Percentiles rank a stretch among this genome's conserved stretches.
These are phyloP conservation scores for Nemania abortiva DNA, from an alignment of 2,329 filamentous ascomycete species.

Conservation along the genomic window DNA sequence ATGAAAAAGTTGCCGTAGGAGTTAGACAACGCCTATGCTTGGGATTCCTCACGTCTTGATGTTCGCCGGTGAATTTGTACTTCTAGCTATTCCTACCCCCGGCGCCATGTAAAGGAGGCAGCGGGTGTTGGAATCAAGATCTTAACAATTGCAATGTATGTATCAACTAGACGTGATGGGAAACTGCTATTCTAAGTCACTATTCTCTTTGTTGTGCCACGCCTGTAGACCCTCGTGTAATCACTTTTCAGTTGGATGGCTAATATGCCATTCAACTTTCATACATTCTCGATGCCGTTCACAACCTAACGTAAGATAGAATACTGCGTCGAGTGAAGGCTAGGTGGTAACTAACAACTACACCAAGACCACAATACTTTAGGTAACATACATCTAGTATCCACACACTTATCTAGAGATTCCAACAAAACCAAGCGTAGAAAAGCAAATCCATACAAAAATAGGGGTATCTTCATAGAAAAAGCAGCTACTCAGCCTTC, in stretches of 20 bases:
- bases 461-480: conserved; percentile 28
- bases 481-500: neutral
- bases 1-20: neutral
- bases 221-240: neutral
- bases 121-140: conserved; percentile 8
- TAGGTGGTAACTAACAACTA: neutral
- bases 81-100: conserved; percentile 22
- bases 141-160: conserved; percentile 16
- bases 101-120: neutral
- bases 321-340: neutral
- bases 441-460: neutral
- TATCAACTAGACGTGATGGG: conserved; percentile 4
- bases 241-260: neutral
- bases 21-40: neutral
- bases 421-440: neutral
- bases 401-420: neutral
- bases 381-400: neutral
- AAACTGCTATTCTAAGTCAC: neutral
- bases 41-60: conserved; percentile 3
- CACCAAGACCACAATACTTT: neutral
- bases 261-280: neutral
- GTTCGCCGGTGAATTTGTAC: conserved; percentile 23
- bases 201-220: neutral
- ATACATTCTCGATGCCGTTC: neutral
- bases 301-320: neutral